phyloP scores from a whole-genome alignment of 139 green algal genomes.

The Chlamydomonas sp. region DNA sequence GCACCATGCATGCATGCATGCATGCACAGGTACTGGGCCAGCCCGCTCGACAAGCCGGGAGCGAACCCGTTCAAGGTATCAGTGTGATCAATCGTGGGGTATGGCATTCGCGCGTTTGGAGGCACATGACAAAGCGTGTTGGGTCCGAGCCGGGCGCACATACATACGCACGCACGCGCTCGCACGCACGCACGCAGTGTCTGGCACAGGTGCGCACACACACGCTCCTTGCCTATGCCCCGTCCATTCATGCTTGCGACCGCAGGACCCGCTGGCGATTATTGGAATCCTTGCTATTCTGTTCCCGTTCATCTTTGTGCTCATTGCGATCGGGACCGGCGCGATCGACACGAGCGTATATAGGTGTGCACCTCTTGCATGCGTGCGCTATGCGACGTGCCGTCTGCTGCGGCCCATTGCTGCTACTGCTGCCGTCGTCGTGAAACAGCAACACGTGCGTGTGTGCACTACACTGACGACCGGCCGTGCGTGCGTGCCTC shows the following conservation, averaged over 20 bases:
- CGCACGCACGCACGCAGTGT: neutral
- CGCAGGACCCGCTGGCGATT: constrained; percentile 36
- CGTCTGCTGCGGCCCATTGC: too few species aligned
- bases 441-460: too few species aligned
- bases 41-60: neutral
- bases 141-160: too few species aligned
- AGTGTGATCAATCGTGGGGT: too few species aligned
- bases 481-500: too few species aligned
- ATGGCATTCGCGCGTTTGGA: too few species aligned
- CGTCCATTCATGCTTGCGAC: neutral
- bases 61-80: neutral
- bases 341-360: constrained; percentile 39
- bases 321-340: constrained; percentile 30
- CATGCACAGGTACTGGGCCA: neutral
- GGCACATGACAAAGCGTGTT: too few species aligned
- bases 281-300: constrained; percentile 44
- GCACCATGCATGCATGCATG: neutral
- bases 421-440: too few species aligned
- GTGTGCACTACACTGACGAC: too few species aligned
- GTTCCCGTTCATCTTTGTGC: constrained; percentile 44
- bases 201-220: neutral
- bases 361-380: too few species aligned
- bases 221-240: neutral
- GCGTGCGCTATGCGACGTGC: too few species aligned
- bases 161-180: too few species aligned